Conservation (phyloP, 164 flowering plant species). For the Hamamelis virginiana region DNA sequence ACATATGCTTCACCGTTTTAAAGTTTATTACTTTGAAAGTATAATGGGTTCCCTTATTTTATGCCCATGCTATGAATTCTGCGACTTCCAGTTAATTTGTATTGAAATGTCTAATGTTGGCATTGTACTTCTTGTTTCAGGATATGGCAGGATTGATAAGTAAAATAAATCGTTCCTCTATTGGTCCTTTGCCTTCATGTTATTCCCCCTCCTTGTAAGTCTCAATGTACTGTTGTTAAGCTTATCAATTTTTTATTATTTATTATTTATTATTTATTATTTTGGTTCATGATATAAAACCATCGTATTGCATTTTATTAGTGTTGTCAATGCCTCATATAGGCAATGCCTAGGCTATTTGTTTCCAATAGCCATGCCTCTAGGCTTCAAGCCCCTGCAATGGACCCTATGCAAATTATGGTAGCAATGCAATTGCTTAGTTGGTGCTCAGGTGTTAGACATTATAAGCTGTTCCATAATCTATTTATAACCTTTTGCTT, state of each 20-base stretch:
- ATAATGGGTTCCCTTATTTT: too few species aligned
- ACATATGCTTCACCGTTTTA: too few species aligned
- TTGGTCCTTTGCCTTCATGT: constrained; percentile 93
- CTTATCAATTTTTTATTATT: constrained; percentile 2
- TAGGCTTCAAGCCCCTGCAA: background rate
- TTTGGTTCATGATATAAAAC: background rate
- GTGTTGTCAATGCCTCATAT: background rate
- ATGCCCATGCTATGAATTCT: too few species aligned
- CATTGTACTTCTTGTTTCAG: constrained; percentile 42
- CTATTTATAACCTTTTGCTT: too few species aligned
- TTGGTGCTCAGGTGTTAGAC: background rate
- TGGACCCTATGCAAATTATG: background rate
- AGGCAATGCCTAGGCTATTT: constrained; percentile 5
- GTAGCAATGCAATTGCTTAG: background rate
- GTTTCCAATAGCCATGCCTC: background rate
- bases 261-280: too few species aligned
- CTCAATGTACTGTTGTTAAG: background rate
- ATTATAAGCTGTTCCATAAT: background rate
- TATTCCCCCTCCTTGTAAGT: constrained; percentile 94
- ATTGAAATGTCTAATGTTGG: background rate
- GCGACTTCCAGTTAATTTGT: too few species aligned
- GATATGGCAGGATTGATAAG: constrained; percentile 99
- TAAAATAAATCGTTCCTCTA: constrained; percentile 93
- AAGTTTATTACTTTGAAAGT: too few species aligned
- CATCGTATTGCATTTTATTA: background rate